A percentile compares a stretch with the other conserved stretches of the same genome.
Evolutionary conservation across 2,329 filamentous ascomycete genomes (phyloP).

Genomic region (Gnomoniopsis smithogilvyi): DNA sequence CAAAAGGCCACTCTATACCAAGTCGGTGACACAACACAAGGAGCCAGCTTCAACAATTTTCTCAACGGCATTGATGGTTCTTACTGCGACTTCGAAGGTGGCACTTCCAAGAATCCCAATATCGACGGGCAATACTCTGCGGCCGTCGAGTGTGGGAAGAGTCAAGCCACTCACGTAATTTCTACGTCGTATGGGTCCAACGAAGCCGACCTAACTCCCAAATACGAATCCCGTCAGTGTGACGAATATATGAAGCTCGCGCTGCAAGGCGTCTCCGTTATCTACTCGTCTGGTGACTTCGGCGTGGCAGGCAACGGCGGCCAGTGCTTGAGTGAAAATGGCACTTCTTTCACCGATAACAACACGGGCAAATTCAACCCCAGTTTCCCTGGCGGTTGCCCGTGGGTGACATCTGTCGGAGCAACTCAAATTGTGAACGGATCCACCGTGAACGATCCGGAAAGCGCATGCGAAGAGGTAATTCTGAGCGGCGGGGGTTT

Average conservation of each 20-base stretch:
- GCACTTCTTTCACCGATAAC: conserved; percentile 25
- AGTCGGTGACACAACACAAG: conserved; percentile 32
- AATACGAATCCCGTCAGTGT: conserved; percentile 51
- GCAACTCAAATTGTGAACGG: conserved; percentile 43
- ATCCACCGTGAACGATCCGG: conserved; percentile 33
- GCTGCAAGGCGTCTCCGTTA: conserved; percentile 46
- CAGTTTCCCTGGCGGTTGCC: conserved; percentile 43
- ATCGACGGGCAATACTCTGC: conserved; percentile 33
- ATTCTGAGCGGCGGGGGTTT: conserved; percentile 48
- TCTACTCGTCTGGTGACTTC: conserved; percentile 50
- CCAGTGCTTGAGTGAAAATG: conserved; percentile 32
- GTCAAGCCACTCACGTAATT: conserved; percentile 48
- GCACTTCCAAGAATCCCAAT: conserved; percentile 33
- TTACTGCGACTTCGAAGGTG: conserved; percentile 42
- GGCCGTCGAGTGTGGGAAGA: conserved; percentile 43
- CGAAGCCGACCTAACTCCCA: conserved; percentile 45
- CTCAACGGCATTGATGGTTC: conserved; percentile 41
- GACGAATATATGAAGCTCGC: conserved; percentile 56
- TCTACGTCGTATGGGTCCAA: conserved; percentile 52
- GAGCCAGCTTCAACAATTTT: conserved; percentile 25
- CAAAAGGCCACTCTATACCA: conserved; percentile 49
- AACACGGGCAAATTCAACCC: conserved; percentile 44
- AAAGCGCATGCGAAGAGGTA: conserved; percentile 42
- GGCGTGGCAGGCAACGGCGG: conserved; percentile 40
- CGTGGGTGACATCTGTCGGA: conserved; percentile 49